phyloP scores from a whole-genome alignment of 345 rosid species.

The Clausena lansium region DNA sequence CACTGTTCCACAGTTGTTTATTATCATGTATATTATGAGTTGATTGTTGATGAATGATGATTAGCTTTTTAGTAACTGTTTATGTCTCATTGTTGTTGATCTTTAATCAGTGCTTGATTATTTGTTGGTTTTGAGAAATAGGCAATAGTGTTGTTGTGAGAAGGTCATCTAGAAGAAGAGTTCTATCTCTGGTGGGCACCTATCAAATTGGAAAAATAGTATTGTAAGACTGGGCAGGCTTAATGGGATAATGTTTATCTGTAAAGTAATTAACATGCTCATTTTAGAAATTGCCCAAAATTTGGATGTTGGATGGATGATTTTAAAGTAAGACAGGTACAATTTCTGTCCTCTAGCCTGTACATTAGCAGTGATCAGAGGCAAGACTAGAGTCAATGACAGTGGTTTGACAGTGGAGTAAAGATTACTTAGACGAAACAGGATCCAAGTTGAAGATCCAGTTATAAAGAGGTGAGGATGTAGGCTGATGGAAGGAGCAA shows the following conservation, averaged over 20 bases:
- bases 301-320: background rate
- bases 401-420: background rate
- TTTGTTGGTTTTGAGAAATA: constrained; percentile 1
- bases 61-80: background rate
- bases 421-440: background rate
- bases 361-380: background rate
- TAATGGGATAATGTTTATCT: background rate
- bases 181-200: background rate
- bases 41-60: background rate
- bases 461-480: background rate
- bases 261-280: background rate
- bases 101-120: background rate
- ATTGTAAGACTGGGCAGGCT: background rate
- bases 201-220: background rate
- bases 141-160: background rate
- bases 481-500: background rate
- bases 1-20: background rate
- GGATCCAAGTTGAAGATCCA: background rate
- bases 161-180: background rate
- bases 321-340: background rate
- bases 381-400: background rate
- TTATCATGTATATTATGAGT: background rate
- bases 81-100: background rate
- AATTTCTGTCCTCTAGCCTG: background rate
- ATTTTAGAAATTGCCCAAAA: background rate